Evolutionary conservation across 345 rosid genomes (phyloP).

Genomic region (Physaria fendleri): DNA sequence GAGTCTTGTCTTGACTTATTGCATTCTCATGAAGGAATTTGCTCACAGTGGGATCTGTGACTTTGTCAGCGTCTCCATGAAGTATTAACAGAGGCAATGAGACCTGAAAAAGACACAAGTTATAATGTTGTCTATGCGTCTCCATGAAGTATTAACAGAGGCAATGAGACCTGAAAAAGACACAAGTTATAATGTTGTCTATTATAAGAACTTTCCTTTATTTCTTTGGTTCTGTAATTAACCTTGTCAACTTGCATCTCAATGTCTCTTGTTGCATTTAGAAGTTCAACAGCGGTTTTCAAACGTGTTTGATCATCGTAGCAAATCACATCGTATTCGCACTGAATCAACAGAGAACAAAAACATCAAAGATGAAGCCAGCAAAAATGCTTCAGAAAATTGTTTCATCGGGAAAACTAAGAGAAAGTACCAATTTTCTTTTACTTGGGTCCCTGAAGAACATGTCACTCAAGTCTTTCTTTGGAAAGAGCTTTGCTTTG

Average conservation of each 20-base stretch:
- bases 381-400: background rate
- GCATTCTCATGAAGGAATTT: slow-evolving; percentile 65
- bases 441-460: slow-evolving; percentile 66
- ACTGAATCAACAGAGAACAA: slow-evolving; percentile 34
- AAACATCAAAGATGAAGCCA: slow-evolving; percentile 1
- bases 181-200: background rate
- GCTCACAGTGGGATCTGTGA: slow-evolving; percentile 82
- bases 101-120: no score
- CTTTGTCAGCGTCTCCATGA: slow-evolving; percentile 84
- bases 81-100: slow-evolving; percentile 82
- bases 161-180: slow-evolving; percentile 65
- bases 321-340: slow-evolving; percentile 67
- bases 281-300: slow-evolving; percentile 72
- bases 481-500: slow-evolving; percentile 83
- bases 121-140: no score
- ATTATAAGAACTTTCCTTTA: background rate
- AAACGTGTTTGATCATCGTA: slow-evolving; percentile 53
- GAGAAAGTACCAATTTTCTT: slow-evolving; percentile 51
- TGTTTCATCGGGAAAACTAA: background rate
- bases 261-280: slow-evolving; percentile 63
- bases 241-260: slow-evolving; percentile 68
- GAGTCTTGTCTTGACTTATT: slow-evolving; percentile 73
- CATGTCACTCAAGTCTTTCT: slow-evolving; percentile 55
- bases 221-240: background rate
- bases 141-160: slow-evolving; percentile 81